Conservation (phyloP, 306 rosid species). For the Canavalia gladiata region DNA sequence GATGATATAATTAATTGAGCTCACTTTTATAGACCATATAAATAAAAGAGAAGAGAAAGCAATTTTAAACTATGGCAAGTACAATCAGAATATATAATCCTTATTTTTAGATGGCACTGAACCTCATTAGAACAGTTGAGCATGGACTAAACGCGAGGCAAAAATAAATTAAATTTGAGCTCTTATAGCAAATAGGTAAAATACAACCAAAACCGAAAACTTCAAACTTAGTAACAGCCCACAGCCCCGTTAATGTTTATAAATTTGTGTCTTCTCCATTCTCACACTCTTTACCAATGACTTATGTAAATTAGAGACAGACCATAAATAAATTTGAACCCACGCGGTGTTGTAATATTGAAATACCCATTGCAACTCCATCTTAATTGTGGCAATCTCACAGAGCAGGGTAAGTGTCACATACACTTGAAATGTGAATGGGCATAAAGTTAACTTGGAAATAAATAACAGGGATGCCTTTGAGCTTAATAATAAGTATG, state of each 20-base stretch:
- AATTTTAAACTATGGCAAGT: too few relatives aligned
- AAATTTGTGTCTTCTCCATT: not conserved
- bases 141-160: too few relatives aligned
- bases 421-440: slow-evolving; percentile 16
- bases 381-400: slow-evolving; percentile 14
- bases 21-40: too few relatives aligned
- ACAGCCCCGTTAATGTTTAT: not conserved
- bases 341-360: not conserved
- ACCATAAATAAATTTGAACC: not conserved
- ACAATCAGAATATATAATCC: too few relatives aligned
- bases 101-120: too few relatives aligned
- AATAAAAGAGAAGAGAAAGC: too few relatives aligned
- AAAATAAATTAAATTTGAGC: too few relatives aligned
- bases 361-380: not conserved
- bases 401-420: slow-evolving; percentile 9
- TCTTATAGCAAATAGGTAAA: too few relatives aligned
- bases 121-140: too few relatives aligned
- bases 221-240: not conserved
- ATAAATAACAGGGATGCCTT: not conserved
- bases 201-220: not conserved
- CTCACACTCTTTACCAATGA: not conserved
- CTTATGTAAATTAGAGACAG: slow-evolving; percentile 13
- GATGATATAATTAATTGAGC: too few relatives aligned
- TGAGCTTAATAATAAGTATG: not conserved
- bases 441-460: not conserved